Base-by-base conservation (phyloP, 1,284 basidiomycete genomes). In the Megacollybia platyphylla region DNA sequence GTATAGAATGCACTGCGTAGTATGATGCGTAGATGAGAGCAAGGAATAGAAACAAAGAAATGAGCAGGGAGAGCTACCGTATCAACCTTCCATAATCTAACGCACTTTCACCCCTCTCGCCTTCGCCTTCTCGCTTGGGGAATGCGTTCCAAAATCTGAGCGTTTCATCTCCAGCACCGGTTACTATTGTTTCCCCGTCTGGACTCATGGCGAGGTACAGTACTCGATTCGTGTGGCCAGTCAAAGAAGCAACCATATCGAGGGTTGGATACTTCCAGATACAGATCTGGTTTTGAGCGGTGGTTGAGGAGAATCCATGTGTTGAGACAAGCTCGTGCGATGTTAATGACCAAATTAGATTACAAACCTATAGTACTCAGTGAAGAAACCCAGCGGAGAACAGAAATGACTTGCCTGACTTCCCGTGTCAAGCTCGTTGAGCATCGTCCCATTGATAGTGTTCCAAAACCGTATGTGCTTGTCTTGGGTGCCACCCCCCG, bases 381-480 rank as follows among this genome's bases (percentile, higher is more conserved):
- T 45, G 36, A 5, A 42, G 27, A 11, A 17, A 27, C 17, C 10
- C 44, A 30, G 39, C 41, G 31, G 17, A 20, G 26, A 8, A 9
- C 29, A 18, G 28, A 29, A 40, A 39, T 11, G 4, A 60, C 82
- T 46, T 50, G 90, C 89, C 71, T 97, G 91, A 49, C 86, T 89
- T 3, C 92, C 92, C 0, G 92, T 96, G 57, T 96, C 91, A 48
- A 91, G 70, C 57, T 91, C 82, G 49, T 74, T 81, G 46, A 96
- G 67, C 73, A 93, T 74, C 11, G 72, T 76, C 30, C 96, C 96
- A 39, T 80, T 92, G 41, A 77, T 66, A 11, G 87, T 89, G 58
- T 98, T 98, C 94, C 94, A 98, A 57, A 97, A 97, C 41, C 93
- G 71, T 44, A 98, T 94, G 57, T 92, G 93, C 66, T 94, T 97